These are phyloP conservation scores for Cryptomeria japonica DNA, from an alignment of 75 land plant genomes.

Conservation along the genomic window DNA sequence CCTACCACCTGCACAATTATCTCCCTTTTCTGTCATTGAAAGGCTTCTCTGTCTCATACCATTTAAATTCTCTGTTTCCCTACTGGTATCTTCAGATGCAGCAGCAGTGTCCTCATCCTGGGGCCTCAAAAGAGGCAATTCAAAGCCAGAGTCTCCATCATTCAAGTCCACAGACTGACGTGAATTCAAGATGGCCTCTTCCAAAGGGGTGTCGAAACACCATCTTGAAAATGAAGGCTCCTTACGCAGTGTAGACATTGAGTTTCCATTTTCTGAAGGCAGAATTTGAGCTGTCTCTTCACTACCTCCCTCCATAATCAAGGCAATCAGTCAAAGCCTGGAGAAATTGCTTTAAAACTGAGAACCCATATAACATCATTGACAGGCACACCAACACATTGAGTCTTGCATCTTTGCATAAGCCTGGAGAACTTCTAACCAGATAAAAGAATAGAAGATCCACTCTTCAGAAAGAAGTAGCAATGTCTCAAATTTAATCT, in stretches of 20 bases:
- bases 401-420: neutral
- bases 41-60: neutral
- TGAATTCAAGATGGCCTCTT: neutral
- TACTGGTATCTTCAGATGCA: neutral
- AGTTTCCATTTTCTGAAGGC: neutral
- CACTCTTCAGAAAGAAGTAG: neutral
- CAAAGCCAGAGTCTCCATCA: conserved; percentile 22
- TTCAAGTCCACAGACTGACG: neutral
- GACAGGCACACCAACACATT: neutral
- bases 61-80: neutral
- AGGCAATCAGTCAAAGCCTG: neutral
- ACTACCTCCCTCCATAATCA: neutral
- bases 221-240: conserved; percentile 57
- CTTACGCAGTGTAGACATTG: conserved; percentile 16
- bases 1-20: neutral
- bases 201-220: conserved; percentile 31
- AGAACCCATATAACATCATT: neutral
- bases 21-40: neutral
- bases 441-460: neutral
- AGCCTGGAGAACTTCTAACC: neutral
- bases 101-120: conserved; percentile 9
- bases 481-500: neutral
- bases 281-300: neutral
- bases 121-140: conserved; percentile 29
- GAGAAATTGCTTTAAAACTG: neutral